Base-by-base conservation (phyloP, 2,329 filamentous ascomycete species). In the Fonsecaea multimorphosa region DNA sequence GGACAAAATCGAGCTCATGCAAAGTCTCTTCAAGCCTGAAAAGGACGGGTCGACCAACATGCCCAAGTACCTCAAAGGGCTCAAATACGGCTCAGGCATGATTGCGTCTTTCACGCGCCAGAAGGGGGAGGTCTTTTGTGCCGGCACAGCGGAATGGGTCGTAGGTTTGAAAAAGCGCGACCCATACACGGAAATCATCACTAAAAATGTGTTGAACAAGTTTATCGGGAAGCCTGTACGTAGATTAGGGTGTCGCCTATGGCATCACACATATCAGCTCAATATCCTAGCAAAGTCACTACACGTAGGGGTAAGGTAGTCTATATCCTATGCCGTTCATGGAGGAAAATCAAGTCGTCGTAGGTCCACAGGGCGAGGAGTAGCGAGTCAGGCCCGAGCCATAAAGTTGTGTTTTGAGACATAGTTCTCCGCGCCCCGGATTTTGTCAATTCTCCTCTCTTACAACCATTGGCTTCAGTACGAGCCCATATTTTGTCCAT, bases 101-200 rank as follows among this genome's bases (percentile, higher is more conserved):
- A 31, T 56, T 9, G 53, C 32, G 53, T 29, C 22, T 11, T 29
- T 56, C 19, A 34, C 16, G 22, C 24, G 31, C 1, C 8, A 34
- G 11, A 29, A 31, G 19, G 53, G 53, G 14, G 53, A 56, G 53
- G 31, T 56, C 27, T 56, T 56, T 6, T 56, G 53, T n/a, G 53
- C 53, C 11, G 53, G 53, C 27, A 56, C 24, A 12, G 24, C 27
- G 27, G 53, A 56, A 56, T 56, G 53, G 53, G 53, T 56, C 8
- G 53, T 56, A 3, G 53, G 53, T 4, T 31, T 56, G n/a, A 56
- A 29, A 11, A 56, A 56, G 53, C 53, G 31, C n/a, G 53, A 56
- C 53, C 27, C 31, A 14, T 56, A 12, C n/a, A 56, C 53, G 9
- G 53, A 56, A 19, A 56, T 29, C 22, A 34, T 56, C 53, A 56